These are phyloP conservation scores for Coemansia sp. DNA, from an alignment of 192 early-diverging fungal genomes.

Conservation along the genomic window DNA sequence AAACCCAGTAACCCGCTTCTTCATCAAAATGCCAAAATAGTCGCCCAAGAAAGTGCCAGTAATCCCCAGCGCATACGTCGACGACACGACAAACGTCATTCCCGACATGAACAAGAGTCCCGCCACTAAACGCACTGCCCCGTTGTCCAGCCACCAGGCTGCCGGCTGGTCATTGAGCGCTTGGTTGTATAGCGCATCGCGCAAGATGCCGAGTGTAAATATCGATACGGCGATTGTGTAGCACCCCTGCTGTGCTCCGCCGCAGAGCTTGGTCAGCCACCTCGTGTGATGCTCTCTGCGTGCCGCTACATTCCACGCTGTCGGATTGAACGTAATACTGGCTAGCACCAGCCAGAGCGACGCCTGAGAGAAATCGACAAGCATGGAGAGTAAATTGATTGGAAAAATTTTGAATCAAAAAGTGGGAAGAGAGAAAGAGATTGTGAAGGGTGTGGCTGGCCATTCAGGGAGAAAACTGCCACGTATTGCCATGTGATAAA, in stretches of 20 bases:
- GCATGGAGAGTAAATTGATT: neutral
- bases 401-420: neutral
- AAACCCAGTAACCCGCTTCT: slow-evolving; percentile 78
- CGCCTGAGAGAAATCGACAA: slow-evolving; percentile 63
- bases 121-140: slow-evolving; percentile 52
- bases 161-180: slow-evolving; percentile 71
- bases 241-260: slow-evolving; percentile 70
- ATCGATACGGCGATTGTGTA: slow-evolving; percentile 78
- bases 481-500: too few relatives aligned
- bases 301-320: slow-evolving; percentile 88
- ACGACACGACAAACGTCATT: slow-evolving; percentile 73
- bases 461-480: too few relatives aligned
- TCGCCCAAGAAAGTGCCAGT: slow-evolving; percentile 93
- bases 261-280: slow-evolving; percentile 67
- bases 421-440: neutral
- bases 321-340: slow-evolving; percentile 81
- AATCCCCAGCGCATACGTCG: slow-evolving; percentile 82
- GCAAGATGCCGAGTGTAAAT: slow-evolving; percentile 75
- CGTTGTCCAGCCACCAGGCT: slow-evolving; percentile 48
- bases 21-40: slow-evolving; percentile 93
- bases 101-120: slow-evolving; percentile 57
- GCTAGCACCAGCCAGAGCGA: slow-evolving; percentile 67
- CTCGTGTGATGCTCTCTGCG: slow-evolving; percentile 75
- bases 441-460: too few relatives aligned
- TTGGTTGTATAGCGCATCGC: slow-evolving; percentile 73